Evolutionary conservation across 768 basidiomycete species (phyloP).

Genomic region (Paxillus involutus): DNA sequence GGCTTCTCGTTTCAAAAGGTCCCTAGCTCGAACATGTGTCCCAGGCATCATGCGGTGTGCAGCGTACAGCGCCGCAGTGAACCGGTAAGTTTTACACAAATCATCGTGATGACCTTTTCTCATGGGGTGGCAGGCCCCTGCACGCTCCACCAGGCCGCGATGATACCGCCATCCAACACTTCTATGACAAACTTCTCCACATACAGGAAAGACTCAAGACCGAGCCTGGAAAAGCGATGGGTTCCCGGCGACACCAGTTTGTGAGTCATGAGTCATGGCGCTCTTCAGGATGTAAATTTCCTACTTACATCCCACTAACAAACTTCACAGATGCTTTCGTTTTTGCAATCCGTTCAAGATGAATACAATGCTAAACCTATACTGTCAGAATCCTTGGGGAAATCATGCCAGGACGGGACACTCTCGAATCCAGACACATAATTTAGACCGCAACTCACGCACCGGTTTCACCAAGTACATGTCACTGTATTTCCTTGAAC

Average conservation of each 20-base stretch:
- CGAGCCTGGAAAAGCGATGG: slow-evolving; percentile 62
- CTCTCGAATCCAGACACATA: no score
- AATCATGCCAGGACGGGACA: no score
- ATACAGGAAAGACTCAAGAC: slow-evolving; percentile 81
- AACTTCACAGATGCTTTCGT: slow-evolving; percentile 55
- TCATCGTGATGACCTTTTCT: neutral
- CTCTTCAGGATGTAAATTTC: neutral
- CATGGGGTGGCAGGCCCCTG: slow-evolving; percentile 34
- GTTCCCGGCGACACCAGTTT: slow-evolving; percentile 67
- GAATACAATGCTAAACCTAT: slow-evolving; percentile 38
- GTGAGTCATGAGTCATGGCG: slow-evolving; percentile 49
- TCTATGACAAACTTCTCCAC: slow-evolving; percentile 80
- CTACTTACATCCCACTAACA: slow-evolving; percentile 5
- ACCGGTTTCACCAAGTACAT: no score
- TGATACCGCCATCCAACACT: slow-evolving; percentile 73
- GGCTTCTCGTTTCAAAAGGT: neutral
- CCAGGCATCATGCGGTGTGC: slow-evolving; percentile 67
- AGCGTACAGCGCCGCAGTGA: slow-evolving; percentile 57
- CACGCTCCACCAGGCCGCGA: slow-evolving; percentile 49
- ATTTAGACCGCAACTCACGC: no score
- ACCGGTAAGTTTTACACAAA: slow-evolving; percentile 36
- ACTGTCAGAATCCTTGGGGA: neutral
- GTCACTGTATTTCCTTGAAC: neutral
- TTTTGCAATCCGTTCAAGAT: slow-evolving; percentile 56
- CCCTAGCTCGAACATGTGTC: neutral